phyloP scores from a whole-genome alignment of 495 filamentous ascomycete species.

The Stereocaulon alpinum region DNA sequence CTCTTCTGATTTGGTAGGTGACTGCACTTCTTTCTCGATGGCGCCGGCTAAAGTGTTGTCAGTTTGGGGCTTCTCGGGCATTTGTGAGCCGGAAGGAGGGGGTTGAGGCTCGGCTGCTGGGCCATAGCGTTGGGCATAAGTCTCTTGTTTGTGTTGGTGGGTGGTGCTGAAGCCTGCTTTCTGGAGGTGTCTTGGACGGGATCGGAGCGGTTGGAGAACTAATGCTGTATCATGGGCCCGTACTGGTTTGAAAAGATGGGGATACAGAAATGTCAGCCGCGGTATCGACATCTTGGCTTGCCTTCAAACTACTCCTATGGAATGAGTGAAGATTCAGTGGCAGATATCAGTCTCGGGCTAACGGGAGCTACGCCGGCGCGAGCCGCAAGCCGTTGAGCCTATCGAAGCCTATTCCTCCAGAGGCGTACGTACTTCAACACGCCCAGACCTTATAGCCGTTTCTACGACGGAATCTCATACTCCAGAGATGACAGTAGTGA shows the following conservation, averaged over 20 bases:
- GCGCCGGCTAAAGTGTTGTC: constrained; percentile 19
- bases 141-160: constrained; percentile 32
- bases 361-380: neutral
- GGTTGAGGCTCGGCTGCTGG: constrained; percentile 38
- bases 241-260: constrained; percentile 47
- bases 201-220: constrained; percentile 21
- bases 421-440: no score
- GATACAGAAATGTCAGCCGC: constrained; percentile 66
- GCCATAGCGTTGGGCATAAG: constrained; percentile 42
- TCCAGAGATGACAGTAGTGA: no score
- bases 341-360: neutral
- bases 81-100: constrained; percentile 23
- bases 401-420: no score
- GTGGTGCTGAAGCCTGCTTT: constrained; percentile 33
- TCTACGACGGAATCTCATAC: no score
- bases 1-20: constrained; percentile 16
- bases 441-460: no score
- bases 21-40: constrained; percentile 21
- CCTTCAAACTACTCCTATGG: no score
- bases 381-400: neutral
- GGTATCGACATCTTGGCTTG: constrained; percentile 47
- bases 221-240: constrained; percentile 32
- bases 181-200: constrained; percentile 15
- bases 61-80: constrained; percentile 8
- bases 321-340: no score